phyloP scores from a whole-genome alignment of 192 early-diverging fungal genomes.

The Rhizoclosmatium sp. region DNA sequence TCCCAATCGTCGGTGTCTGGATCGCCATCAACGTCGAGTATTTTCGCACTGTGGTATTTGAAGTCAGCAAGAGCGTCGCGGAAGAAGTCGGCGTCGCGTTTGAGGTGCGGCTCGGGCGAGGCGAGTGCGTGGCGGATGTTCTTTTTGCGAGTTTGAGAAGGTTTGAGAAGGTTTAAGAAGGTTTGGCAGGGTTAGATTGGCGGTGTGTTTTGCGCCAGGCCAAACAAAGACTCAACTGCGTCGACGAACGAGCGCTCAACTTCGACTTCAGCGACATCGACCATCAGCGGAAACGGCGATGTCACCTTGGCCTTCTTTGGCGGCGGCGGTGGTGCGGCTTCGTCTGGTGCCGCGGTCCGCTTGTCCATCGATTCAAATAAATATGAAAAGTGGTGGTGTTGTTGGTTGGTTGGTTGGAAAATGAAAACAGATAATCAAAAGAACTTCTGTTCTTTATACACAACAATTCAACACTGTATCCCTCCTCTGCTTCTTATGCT shows the following conservation, averaged over 20 bases:
- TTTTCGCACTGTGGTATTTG: background rate
- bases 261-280: background rate
- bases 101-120: background rate
- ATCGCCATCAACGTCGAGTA: background rate
- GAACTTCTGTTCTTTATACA: background rate
- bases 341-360: too few species aligned
- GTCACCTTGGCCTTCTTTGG: too few species aligned
- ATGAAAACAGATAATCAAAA: too few species aligned
- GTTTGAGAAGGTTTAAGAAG: too few species aligned
- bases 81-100: background rate
- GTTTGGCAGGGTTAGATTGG: too few species aligned
- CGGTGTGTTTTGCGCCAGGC: too few species aligned
- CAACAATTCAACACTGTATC: background rate
- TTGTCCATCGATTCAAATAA: too few species aligned
- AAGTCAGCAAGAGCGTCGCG: background rate
- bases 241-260: background rate
- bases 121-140: background rate
- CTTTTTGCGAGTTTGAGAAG: too few species aligned
- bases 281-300: background rate
- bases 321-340: too few species aligned
- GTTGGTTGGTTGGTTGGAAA: too few species aligned
- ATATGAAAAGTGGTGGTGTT: too few species aligned
- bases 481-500: slow-evolving; percentile 40
- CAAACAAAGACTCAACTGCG: background rate
- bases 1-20: slow-evolving; percentile 4